A percentile compares a stretch with the other conserved stretches of the same genome.
Conservation (phyloP, 371 early-diverging fungal genomes). For the Nematocida parisii region DNA sequence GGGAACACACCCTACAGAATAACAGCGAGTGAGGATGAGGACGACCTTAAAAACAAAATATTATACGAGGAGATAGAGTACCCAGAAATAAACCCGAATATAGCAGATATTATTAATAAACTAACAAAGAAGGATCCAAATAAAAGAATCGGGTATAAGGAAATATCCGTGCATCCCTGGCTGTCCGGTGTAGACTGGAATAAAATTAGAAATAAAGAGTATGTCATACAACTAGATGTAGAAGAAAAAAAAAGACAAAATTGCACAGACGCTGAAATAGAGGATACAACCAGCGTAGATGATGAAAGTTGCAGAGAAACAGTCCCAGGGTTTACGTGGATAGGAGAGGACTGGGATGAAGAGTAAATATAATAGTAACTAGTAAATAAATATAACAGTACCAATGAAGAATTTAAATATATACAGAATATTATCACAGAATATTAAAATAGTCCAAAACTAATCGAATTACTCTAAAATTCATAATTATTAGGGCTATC, state of each 20-base stretch:
- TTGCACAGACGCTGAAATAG: slow-evolving; percentile 2
- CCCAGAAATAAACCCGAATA: slow-evolving; percentile 79
- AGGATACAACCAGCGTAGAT: background rate
- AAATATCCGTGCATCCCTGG: slow-evolving; percentile 78
- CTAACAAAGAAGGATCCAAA: slow-evolving; percentile 76
- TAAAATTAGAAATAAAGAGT: slow-evolving; percentile 76
- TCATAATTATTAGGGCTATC: background rate
- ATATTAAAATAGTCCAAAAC: background rate
- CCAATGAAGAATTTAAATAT: background rate
- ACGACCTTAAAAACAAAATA: slow-evolving; percentile 63
- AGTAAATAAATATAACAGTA: background rate
- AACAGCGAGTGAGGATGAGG: slow-evolving; percentile 39
- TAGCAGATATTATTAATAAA: slow-evolving; percentile 66
- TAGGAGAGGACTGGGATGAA: slow-evolving; percentile 52
- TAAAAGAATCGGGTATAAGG: slow-evolving; percentile 74
- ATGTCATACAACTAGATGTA: slow-evolving; percentile 74
- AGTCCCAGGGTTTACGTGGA: slow-evolving; percentile 45
- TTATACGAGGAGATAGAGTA: slow-evolving; percentile 48
- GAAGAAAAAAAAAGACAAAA: background rate
- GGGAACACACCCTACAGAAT: slow-evolving; percentile 79
- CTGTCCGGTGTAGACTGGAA: slow-evolving; percentile 81
- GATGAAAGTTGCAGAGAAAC: slow-evolving; percentile 20
- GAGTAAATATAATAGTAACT: background rate
- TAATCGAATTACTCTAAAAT: background rate
- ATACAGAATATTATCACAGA: background rate